These are phyloP conservation scores for Cardiospermum halicacabum DNA, from an alignment of 345 rosid genomes.

Conservation along the genomic window DNA sequence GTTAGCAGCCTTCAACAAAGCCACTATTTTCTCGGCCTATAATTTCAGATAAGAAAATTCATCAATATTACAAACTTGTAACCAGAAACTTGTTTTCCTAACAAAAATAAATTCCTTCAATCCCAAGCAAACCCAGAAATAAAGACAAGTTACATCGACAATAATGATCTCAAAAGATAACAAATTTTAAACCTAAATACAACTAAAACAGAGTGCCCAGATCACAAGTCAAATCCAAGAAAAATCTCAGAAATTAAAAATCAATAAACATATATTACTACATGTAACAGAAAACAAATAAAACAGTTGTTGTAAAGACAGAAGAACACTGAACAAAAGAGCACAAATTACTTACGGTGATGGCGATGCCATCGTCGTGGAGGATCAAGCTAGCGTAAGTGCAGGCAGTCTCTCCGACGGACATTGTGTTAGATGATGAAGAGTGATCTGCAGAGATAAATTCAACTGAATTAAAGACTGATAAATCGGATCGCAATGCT, in stretches of 20 bases:
- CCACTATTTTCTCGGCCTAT: constrained; percentile 62
- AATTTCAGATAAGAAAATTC: no score
- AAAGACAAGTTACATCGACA: neutral
- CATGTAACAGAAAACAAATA: neutral
- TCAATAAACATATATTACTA: neutral
- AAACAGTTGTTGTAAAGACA: neutral
- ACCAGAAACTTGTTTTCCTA: no score
- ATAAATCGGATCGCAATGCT: neutral
- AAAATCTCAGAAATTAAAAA: neutral
- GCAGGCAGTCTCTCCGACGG: constrained; percentile 53
- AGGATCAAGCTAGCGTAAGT: constrained; percentile 60
- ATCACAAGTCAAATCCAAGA: no score
- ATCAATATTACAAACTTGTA: no score
- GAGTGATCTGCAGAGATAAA: neutral
- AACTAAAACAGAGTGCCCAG: no score
- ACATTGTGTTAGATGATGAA: constrained; percentile 23
- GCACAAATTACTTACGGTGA: constrained; percentile 40
- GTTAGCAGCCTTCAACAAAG: constrained; percentile 48
- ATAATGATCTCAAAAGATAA: neutral
- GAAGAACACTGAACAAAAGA: neutral
- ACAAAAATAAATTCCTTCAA: neutral
- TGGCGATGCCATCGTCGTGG: constrained; percentile 51
- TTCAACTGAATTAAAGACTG: neutral
- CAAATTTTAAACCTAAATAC: no score
- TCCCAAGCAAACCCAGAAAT: neutral